Evolutionary conservation across 2,329 filamentous ascomycete species (phyloP), one percentile per base, ranked within the genome.

Genomic region (Trichoderma lentiforme): DNA sequence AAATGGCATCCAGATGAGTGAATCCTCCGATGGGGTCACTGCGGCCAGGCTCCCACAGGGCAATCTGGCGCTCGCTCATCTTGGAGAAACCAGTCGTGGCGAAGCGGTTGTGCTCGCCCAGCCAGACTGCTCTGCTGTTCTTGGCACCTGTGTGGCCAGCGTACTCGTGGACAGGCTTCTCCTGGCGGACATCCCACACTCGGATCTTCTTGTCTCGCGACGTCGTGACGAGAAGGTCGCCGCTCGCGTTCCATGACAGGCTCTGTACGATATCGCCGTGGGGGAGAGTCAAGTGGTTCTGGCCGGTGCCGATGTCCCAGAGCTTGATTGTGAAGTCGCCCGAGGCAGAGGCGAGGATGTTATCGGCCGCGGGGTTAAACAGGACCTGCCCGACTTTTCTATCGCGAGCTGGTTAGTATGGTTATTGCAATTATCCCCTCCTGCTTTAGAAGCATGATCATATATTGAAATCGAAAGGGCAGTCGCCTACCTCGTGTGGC

Each of bases 301-400:
- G 89, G 72, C 93, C 93, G 36, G 93, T 90, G 80, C 91, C 88
- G 74, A 98, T 88, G 83, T 99, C 96, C 96, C 96, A 99, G 68
- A 99, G 84, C 86, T 98, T 98, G 83, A 98, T 89, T 18, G 92
- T 94, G 83, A 94, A 95, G 83, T 99, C 96, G 79, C 95, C 96
- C 15, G 96, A 98, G 47, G 95, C 93, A 34, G 95, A 97, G 69
- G 96, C 95, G 65, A 99, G 92, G 76, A 99, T 92, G 82, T 97
- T 97, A 80, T 97, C 94, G 78, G 96, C 96, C 56, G 95, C 91
- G 66, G 96, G 95, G 85, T 99, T 98, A 88, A 98, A 99, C 70
- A 98, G 89, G 76, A 99, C 95, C 82, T 99, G 96, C 73, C 96
- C 96, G 75, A 99, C 94, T 84, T 99, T 99, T 83, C 95, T 97